Conservation (phyloP, 805 yeast genomes). For the Cyberlindnera mrakii region DNA sequence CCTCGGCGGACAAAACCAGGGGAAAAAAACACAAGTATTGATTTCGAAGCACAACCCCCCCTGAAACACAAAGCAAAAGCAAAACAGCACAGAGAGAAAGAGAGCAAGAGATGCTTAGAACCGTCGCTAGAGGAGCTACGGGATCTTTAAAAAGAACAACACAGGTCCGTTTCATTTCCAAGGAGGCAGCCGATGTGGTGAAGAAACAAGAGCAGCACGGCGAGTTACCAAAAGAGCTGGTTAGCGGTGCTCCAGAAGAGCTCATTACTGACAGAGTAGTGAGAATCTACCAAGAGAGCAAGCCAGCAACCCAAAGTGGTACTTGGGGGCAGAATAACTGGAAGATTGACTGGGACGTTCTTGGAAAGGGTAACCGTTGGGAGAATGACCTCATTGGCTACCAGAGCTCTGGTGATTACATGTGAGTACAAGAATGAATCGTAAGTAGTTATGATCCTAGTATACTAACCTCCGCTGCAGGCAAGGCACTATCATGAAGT, state of each 20-base stretch:
- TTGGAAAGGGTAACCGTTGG: slow-evolving; percentile 77
- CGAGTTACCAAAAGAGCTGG: slow-evolving; percentile 44
- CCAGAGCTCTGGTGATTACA: slow-evolving; percentile 72
- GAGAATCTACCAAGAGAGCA: slow-evolving; percentile 70
- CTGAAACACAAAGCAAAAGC: too few species aligned
- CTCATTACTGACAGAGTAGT: slow-evolving; percentile 56
- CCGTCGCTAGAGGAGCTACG: background rate
- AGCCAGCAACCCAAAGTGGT: slow-evolving; percentile 80
- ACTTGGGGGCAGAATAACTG: slow-evolving; percentile 43
- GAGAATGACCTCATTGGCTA: slow-evolving; percentile 86
- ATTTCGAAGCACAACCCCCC: too few species aligned
- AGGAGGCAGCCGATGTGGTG: slow-evolving; percentile 6
- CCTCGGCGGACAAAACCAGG: too few species aligned
- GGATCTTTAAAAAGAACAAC: background rate
- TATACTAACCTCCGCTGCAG: slow-evolving; percentile 5
- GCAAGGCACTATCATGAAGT: slow-evolving; percentile 70
- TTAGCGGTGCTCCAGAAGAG: slow-evolving; percentile 76
- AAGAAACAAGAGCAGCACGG: slow-evolving; percentile 21
- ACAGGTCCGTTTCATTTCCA: background rate
- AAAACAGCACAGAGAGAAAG: too few species aligned
- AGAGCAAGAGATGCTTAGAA: background rate
- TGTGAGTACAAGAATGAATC: slow-evolving; percentile 32
- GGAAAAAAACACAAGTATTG: too few species aligned
- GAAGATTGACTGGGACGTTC: slow-evolving; percentile 81
- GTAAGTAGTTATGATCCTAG: too few species aligned